Evolutionary conservation across 371 early-diverging fungal genomes (phyloP).

Genomic region (Batkoa obscura): DNA sequence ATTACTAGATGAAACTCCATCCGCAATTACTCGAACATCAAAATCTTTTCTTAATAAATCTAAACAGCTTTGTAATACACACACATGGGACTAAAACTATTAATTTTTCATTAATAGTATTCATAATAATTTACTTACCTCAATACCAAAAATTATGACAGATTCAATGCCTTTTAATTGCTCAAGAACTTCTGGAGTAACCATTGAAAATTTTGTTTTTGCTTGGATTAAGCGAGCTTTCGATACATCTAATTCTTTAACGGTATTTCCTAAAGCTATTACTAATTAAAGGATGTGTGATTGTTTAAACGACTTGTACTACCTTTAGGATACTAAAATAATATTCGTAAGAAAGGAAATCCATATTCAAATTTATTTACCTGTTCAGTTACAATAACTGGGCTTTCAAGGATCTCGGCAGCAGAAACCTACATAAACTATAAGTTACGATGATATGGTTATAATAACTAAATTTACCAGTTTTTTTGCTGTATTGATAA

Average conservation of each 20-base stretch:
- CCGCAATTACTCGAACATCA: constrained; percentile 71
- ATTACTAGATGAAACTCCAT: constrained; percentile 82
- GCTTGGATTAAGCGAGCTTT: constrained; percentile 25
- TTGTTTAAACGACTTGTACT: not conserved
- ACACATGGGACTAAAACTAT: constrained; percentile 59
- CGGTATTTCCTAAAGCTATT: constrained; percentile 60
- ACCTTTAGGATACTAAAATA: not conserved
- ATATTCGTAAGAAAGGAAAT: not conserved
- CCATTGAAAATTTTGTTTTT: constrained; percentile 89
- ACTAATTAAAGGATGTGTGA: not conserved
- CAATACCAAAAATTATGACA: constrained; percentile 80
- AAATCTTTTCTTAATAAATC: constrained; percentile 56
- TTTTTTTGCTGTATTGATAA: constrained; percentile 73
- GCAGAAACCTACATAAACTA: constrained; percentile 25
- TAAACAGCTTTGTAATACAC: constrained; percentile 80
- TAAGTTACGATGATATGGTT: not conserved
- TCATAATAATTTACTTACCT: constrained; percentile 23
- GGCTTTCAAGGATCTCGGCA: constrained; percentile 50
- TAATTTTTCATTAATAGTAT: not conserved
- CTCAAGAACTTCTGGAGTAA: constrained; percentile 36
- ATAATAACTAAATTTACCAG: constrained; percentile 31
- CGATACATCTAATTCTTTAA: constrained; percentile 48
- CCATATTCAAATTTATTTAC: constrained; percentile 13
- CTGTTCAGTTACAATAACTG: constrained; percentile 85
- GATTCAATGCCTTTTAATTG: constrained; percentile 37